phyloP scores from a whole-genome alignment of 177 flowering plant genomes.

The Vitis hybrid region DNA sequence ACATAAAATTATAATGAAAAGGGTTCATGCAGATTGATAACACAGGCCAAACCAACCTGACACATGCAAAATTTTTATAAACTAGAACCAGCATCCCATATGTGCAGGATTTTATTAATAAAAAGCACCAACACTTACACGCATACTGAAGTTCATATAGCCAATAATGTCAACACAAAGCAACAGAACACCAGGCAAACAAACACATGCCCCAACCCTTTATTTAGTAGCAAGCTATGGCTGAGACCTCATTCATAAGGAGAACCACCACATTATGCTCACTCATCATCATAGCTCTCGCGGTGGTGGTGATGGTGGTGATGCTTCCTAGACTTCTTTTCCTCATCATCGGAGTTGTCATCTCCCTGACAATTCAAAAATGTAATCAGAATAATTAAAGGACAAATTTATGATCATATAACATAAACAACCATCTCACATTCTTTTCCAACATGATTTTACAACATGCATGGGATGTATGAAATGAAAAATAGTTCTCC shows the following conservation, averaged over 20 bases:
- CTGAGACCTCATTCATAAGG: slow-evolving; percentile 11
- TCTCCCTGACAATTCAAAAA: slow-evolving; percentile 37
- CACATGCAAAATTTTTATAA: background rate
- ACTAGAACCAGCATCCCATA: slow-evolving; percentile 7
- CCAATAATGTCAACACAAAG: background rate
- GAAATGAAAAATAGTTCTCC: no score
- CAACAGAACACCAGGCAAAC: slow-evolving; percentile 1
- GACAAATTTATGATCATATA: background rate
- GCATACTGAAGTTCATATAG: background rate
- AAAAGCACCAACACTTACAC: slow-evolving; percentile 1
- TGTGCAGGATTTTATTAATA: slow-evolving; percentile 23
- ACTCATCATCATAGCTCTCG: slow-evolving; percentile 54
- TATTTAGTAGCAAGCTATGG: slow-evolving; percentile 41
- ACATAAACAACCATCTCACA: background rate
- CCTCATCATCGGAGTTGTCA: slow-evolving; percentile 47
- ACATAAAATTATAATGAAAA: no score
- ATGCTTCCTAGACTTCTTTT: slow-evolving; percentile 33
- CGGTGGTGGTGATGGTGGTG: slow-evolving; percentile 50
- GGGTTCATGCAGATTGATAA: background rate
- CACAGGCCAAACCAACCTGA: background rate
- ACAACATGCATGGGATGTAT: background rate
- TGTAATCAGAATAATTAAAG: background rate
- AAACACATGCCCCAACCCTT: slow-evolving; percentile 26
- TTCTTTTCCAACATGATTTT: background rate
- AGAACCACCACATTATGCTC: slow-evolving; percentile 7